Conservation (phyloP, 2,329 filamentous ascomycete genomes). For the Chaetomium strumarium region DNA sequence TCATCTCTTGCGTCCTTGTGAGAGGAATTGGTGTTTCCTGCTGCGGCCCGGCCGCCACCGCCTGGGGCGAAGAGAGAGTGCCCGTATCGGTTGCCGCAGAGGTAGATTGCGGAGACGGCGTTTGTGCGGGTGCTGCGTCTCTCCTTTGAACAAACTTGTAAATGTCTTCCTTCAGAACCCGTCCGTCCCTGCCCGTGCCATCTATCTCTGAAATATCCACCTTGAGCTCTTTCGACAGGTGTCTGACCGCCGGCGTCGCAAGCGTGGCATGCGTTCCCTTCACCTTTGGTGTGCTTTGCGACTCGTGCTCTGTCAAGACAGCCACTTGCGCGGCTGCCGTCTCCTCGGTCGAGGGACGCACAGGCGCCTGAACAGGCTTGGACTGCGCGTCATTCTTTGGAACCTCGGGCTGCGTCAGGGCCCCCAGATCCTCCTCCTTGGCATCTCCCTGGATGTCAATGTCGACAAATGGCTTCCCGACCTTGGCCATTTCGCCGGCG, state of each 20-base stretch:
- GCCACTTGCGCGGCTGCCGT: slow-evolving; percentile 7
- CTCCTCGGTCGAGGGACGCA: slow-evolving; percentile 4
- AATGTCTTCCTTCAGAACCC: slow-evolving; percentile 90
- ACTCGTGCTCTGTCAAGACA: slow-evolving; percentile 7
- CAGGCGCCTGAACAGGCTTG: slow-evolving; percentile 5
- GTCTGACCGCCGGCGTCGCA: slow-evolving; percentile 87
- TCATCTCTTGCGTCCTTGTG: slow-evolving; percentile 75
- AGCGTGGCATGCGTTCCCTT: slow-evolving; percentile 65
- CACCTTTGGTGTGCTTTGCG: slow-evolving; percentile 3
- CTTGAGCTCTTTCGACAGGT: slow-evolving; percentile 73
- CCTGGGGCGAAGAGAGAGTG: slow-evolving; percentile 12
- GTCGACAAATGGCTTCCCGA: slow-evolving; percentile 89
- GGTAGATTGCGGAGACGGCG: slow-evolving; percentile 12
- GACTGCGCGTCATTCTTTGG: neutral
- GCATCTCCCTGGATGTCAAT: slow-evolving; percentile 84
- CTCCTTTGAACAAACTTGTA: slow-evolving; percentile 59
- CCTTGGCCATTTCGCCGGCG: slow-evolving; percentile 90
- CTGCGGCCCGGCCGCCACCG: slow-evolving; percentile 42
- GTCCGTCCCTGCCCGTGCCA: slow-evolving; percentile 84
- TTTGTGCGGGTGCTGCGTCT: slow-evolving; percentile 30
- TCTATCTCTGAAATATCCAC: slow-evolving; percentile 72
- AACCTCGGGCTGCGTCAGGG: slow-evolving; percentile 31
- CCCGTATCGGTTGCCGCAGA: neutral
- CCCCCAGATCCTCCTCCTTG: slow-evolving; percentile 52
- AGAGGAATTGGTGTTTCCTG: slow-evolving; percentile 64